Conservation (phyloP, 148 eudicot species). For the Vaccinium corymbosum region DNA sequence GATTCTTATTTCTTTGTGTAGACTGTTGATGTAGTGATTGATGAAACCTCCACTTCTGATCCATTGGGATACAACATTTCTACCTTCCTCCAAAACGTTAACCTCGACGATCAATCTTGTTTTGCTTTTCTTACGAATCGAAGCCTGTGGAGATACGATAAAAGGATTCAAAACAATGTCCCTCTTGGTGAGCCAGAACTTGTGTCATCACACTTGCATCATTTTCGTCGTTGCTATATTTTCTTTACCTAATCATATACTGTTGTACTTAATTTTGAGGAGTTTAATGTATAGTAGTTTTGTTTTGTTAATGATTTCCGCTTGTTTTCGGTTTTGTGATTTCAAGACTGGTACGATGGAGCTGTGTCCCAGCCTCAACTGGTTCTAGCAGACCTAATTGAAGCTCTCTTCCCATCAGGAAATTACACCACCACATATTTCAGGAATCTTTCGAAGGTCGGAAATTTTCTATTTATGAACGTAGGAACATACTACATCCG, state of each 20-base stretch:
- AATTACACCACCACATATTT: slow-evolving; percentile 71
- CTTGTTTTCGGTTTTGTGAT: background rate
- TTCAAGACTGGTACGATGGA: slow-evolving; percentile 87
- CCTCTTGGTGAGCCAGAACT: slow-evolving; percentile 54
- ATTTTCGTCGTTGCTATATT: background rate
- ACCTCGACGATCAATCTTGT: slow-evolving; percentile 67
- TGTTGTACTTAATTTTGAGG: background rate
- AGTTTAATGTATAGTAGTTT: background rate
- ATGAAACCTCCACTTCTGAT: slow-evolving; percentile 64
- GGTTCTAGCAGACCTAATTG: slow-evolving; percentile 77
- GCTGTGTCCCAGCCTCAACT: slow-evolving; percentile 92
- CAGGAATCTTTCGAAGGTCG: slow-evolving; percentile 80
- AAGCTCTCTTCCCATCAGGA: slow-evolving; percentile 85
- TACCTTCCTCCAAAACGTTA: slow-evolving; percentile 61
- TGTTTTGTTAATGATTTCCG: background rate
- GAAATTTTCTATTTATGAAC: background rate
- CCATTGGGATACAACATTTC: slow-evolving; percentile 47
- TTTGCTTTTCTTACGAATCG: slow-evolving; percentile 61
- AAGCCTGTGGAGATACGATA: slow-evolving; percentile 93
- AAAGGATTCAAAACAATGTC: slow-evolving; percentile 46
- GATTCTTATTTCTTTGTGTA: slow-evolving; percentile 18
- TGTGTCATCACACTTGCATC: background rate
- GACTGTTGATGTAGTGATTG: slow-evolving; percentile 83
- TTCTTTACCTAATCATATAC: background rate
- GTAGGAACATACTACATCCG: background rate